Percentiles rank a stretch among this genome's conserved stretches.
Evolutionary conservation across 1,284 basidiomycete species (phyloP).

Genomic region (Inonotus obliquus): DNA sequence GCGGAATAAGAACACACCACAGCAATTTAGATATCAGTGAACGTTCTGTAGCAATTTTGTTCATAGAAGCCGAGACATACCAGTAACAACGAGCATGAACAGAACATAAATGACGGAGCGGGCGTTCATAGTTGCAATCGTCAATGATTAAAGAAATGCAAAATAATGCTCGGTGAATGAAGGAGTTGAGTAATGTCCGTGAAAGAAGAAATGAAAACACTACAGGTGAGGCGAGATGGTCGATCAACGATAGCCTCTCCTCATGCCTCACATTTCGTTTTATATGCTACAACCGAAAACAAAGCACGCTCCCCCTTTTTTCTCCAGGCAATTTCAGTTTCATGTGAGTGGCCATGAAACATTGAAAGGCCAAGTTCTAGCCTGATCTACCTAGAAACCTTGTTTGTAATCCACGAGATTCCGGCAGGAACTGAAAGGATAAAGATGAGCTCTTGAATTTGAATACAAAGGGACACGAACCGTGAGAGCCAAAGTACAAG

Average conservation of each 20-base stretch:
- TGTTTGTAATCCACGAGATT: background rate
- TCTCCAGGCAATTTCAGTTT: background rate
- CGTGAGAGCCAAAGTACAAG: background rate
- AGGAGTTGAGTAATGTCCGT: background rate
- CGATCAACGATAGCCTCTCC: conserved; percentile 11
- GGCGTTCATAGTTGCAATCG: conserved; percentile 6
- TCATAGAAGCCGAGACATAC: conserved; percentile 1
- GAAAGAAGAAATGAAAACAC: background rate
- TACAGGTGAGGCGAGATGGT: background rate
- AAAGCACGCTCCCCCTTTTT: background rate
- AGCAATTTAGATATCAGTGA: background rate
- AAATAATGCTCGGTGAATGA: background rate
- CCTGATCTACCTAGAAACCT: background rate
- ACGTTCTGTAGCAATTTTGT: no score
- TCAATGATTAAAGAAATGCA: background rate
- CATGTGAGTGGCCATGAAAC: background rate
- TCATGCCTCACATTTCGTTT: background rate
- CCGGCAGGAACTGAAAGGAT: background rate
- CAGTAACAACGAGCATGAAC: background rate
- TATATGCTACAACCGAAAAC: background rate
- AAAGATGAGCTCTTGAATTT: background rate
- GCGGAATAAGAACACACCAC: background rate
- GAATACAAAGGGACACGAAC: background rate
- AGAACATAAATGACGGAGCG: background rate
- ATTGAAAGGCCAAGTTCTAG: background rate